These are phyloP conservation scores for Gelatoporia subvermispora DNA, from an alignment of 768 basidiomycete species.

Conservation along the genomic window DNA sequence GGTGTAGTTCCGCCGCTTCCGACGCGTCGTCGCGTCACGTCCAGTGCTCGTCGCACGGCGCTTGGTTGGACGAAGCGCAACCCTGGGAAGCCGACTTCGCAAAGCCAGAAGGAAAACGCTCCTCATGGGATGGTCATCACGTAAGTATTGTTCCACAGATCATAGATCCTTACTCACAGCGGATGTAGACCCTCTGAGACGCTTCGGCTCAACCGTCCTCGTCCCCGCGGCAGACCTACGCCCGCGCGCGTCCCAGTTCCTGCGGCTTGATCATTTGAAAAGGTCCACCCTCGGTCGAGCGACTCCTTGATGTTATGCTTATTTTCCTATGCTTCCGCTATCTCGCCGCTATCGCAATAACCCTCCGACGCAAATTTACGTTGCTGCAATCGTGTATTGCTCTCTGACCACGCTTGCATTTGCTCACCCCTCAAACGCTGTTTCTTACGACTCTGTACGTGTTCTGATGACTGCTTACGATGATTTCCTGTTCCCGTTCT, in stretches of 20 bases:
- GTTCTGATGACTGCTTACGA: conserved; percentile 6
- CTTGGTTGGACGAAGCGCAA: conserved; percentile 65
- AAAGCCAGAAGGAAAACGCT: conserved; percentile 42
- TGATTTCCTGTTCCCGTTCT: background rate
- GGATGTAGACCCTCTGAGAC: conserved; percentile 33
- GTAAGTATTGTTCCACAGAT: conserved; percentile 36
- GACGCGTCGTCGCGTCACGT: conserved; percentile 48
- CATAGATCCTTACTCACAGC: background rate
- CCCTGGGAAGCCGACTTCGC: conserved; percentile 37
- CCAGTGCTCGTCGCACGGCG: conserved; percentile 50
- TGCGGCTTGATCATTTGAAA: background rate
- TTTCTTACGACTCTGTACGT: conserved; percentile 2
- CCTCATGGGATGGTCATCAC: conserved; percentile 41
- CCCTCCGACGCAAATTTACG: conserved; percentile 1
- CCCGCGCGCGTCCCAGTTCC: conserved; percentile 26
- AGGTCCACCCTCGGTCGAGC: background rate
- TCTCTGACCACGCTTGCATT: background rate
- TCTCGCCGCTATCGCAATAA: background rate
- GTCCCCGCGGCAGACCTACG: conserved; percentile 39
- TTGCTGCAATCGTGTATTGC: background rate
- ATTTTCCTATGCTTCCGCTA: conserved; percentile 23
- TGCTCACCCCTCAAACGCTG: background rate
- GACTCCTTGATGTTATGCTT: conserved; percentile 25
- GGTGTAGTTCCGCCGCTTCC: conserved; percentile 21
- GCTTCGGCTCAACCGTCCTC: conserved; percentile 40